These are phyloP conservation scores for Pseudogymnoascus sp. DNA, from an alignment of 2,329 filamentous ascomycete species.

Conservation along the genomic window DNA sequence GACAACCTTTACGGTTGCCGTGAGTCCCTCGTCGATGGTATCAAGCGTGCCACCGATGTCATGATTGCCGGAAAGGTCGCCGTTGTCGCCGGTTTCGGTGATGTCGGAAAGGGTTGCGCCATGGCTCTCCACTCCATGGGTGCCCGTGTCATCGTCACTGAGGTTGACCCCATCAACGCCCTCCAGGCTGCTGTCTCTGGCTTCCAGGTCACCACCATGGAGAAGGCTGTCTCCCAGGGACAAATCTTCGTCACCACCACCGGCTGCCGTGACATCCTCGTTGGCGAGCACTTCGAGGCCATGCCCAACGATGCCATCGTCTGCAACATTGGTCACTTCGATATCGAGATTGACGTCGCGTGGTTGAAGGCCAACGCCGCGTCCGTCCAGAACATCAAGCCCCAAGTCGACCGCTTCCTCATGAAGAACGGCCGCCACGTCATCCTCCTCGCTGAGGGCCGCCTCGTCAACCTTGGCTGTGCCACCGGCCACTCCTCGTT, in stretches of 20 bases:
- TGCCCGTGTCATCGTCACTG: constrained; percentile 90
- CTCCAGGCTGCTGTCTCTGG: constrained; percentile 97
- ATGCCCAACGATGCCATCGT: constrained; percentile 99
- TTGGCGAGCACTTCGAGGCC: constrained; percentile 81
- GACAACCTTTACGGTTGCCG: constrained; percentile 99
- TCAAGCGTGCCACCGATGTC: constrained; percentile 99
- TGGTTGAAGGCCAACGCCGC: constrained; percentile 97
- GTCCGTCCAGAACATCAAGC: constrained; percentile 97
- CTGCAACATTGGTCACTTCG: constrained; percentile 99
- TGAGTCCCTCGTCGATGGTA: constrained; percentile 96
- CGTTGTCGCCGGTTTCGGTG: constrained; percentile 95
- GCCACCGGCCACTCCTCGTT: constrained; percentile 99
- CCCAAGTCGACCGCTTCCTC: constrained; percentile 95
- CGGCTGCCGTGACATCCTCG: constrained; percentile 95
- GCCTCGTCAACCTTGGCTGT: constrained; percentile 98
- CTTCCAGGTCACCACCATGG: constrained; percentile 96
- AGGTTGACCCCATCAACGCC: constrained; percentile 98
- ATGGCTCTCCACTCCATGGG: constrained; percentile 95
- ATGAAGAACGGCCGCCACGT: constrained; percentile 93
- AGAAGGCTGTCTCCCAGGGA: constrained; percentile 77
- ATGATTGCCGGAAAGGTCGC: constrained; percentile 99
- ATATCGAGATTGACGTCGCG: constrained; percentile 99
- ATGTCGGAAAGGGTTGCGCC: constrained; percentile 98
- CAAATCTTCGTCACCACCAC: constrained; percentile 99
- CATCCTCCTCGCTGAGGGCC: constrained; percentile 96